phyloP scores from a whole-genome alignment of 2,329 filamentous ascomycete genomes.

The Gaeumannomyces sp. region DNA sequence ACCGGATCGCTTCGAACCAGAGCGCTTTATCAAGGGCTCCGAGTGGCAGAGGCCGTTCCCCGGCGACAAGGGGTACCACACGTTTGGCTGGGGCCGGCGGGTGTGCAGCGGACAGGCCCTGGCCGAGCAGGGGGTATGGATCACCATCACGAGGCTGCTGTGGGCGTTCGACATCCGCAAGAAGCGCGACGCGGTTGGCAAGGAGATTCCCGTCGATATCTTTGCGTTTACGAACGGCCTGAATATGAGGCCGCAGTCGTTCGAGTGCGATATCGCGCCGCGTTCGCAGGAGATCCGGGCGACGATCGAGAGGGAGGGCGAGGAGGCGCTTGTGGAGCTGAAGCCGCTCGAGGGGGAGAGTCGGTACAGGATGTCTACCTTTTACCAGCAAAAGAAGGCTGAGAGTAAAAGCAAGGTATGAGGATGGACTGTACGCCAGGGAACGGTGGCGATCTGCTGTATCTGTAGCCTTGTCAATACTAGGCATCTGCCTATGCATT shows the following conservation, averaged over 20 bases:
- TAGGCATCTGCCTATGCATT: neutral
- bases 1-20: slow-evolving; percentile 37
- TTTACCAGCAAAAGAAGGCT: slow-evolving; percentile 32
- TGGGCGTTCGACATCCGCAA: slow-evolving; percentile 27
- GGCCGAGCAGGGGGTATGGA: slow-evolving; percentile 54
- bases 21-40: slow-evolving; percentile 32
- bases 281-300: slow-evolving; percentile 39
- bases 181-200: slow-evolving; percentile 51
- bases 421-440: neutral
- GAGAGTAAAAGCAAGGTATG: slow-evolving; percentile 5
- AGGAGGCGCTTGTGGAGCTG: slow-evolving; percentile 44
- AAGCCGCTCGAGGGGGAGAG: slow-evolving; percentile 48
- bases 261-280: slow-evolving; percentile 46
- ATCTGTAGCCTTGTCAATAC: neutral
- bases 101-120: slow-evolving; percentile 49
- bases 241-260: slow-evolving; percentile 52
- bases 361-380: slow-evolving; percentile 50
- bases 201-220: slow-evolving; percentile 51
- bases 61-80: slow-evolving; percentile 44
- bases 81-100: slow-evolving; percentile 50
- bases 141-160: slow-evolving; percentile 49
- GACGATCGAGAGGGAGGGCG: slow-evolving; percentile 46
- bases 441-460: neutral
- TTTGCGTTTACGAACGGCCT: slow-evolving; percentile 47
- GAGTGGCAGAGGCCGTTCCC: slow-evolving; percentile 38